Conservation (phyloP, 495 filamentous ascomycete species). For the Neurospora hispaniola region DNA sequence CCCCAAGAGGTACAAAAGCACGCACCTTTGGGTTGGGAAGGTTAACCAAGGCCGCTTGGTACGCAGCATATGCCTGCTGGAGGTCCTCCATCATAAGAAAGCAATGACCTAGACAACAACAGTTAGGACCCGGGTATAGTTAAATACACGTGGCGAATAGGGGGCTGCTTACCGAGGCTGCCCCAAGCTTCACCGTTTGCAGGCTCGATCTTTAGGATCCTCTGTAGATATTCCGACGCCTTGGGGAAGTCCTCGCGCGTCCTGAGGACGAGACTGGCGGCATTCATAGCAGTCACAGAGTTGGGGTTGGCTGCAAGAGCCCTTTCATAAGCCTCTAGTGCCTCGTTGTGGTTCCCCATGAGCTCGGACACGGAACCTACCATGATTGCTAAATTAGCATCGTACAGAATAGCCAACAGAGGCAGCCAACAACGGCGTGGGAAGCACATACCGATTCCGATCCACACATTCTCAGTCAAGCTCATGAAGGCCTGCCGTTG, state of each 20-base stretch:
- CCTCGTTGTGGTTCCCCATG: slow-evolving; percentile 80
- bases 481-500: slow-evolving; percentile 33
- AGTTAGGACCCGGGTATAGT: not conserved
- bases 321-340: slow-evolving; percentile 78
- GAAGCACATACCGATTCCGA: slow-evolving; percentile 69
- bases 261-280: slow-evolving; percentile 81
- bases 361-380: slow-evolving; percentile 77
- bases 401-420: slow-evolving; percentile 1
- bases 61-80: slow-evolving; percentile 95
- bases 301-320: slow-evolving; percentile 79
- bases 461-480: slow-evolving; percentile 83
- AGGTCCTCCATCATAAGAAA: slow-evolving; percentile 99
- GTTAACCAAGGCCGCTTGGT: slow-evolving; percentile 91
- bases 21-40: slow-evolving; percentile 86
- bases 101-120: slow-evolving; percentile 60
- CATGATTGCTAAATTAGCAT: slow-evolving; percentile 13
- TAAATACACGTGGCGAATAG: not conserved
- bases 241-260: slow-evolving; percentile 89
- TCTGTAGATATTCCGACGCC: slow-evolving; percentile 86
- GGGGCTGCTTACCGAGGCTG: slow-evolving; percentile 59
- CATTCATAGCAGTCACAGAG: slow-evolving; percentile 89
- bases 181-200: slow-evolving; percentile 96
- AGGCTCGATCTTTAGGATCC: slow-evolving; percentile 79
- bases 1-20: not conserved
- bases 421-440: not conserved